Percentiles rank a stretch among this genome's conserved stretches.
Evolutionary conservation across 2,329 filamentous ascomycete genomes (phyloP).

Genomic region (Graphilbum ipis-grandicollis): DNA sequence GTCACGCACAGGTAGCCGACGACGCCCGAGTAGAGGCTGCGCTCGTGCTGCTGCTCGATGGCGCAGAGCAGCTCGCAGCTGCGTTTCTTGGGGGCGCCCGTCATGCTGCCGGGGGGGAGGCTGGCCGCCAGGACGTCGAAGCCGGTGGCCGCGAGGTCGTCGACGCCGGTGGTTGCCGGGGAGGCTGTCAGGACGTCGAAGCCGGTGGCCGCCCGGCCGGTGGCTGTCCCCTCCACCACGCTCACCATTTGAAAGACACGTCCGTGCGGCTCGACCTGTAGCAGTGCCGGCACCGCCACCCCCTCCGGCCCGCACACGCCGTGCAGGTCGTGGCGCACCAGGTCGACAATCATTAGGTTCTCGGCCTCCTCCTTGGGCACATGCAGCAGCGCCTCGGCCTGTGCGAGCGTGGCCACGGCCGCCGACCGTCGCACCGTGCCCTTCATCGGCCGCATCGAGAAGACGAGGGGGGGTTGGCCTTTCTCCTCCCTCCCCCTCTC

Average conservation of each 20-base stretch:
- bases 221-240: conserved; percentile 57
- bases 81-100: conserved; percentile 84
- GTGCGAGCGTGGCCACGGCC: conserved; percentile 45
- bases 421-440: conserved; percentile 74
- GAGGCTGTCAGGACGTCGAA: neutral
- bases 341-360: conserved; percentile 94
- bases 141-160: conserved; percentile 31
- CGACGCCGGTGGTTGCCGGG: too few species aligned
- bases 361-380: conserved; percentile 84
- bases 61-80: conserved; percentile 66
- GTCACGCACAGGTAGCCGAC: conserved; percentile 80
- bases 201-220: neutral
- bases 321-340: conserved; percentile 87
- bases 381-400: conserved; percentile 56
- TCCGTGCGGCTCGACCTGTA: conserved; percentile 79
- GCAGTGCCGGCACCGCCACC: conserved; percentile 59
- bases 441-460: conserved; percentile 86
- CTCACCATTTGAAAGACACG: conserved; percentile 87
- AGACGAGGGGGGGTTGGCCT: conserved; percentile 18
- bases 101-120: conserved; percentile 88
- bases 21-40: conserved; percentile 75
- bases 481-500: too few species aligned
- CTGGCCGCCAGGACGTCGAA: conserved; percentile 61
- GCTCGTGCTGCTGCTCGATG: conserved; percentile 45
- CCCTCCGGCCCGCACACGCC: conserved; percentile 60